These are phyloP conservation scores for Yarrowia sp. DNA, from an alignment of 805 yeast species.

Conservation along the genomic window DNA sequence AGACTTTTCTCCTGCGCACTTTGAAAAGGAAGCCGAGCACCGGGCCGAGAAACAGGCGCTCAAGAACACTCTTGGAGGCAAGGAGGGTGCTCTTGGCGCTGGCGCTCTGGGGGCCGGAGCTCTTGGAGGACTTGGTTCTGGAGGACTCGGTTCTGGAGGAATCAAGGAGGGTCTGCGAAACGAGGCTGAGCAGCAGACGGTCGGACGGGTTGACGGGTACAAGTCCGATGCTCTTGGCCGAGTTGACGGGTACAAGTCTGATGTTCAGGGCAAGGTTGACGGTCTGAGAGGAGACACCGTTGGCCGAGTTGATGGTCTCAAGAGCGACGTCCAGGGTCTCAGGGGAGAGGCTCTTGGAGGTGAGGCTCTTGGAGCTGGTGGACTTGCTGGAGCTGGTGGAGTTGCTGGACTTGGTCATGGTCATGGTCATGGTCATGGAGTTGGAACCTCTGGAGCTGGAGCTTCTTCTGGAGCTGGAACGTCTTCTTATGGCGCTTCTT, in stretches of 20 bases:
- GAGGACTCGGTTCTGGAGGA: too few relatives aligned
- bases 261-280: background rate
- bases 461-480: background rate
- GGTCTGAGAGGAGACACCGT: background rate
- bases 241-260: background rate
- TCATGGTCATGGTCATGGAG: background rate
- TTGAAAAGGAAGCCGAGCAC: constrained; percentile 3
- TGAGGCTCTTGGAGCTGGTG: background rate
- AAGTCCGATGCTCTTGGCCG: background rate
- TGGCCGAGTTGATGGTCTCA: background rate
- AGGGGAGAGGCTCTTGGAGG: background rate
- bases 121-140: background rate
- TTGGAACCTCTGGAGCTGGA: background rate
- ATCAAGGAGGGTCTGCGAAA: background rate
- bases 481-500: background rate
- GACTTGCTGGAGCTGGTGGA: background rate
- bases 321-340: background rate
- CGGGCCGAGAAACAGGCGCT: background rate
- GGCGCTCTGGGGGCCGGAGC: constrained; percentile 6
- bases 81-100: constrained; percentile 6
- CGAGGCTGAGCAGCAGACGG: constrained; percentile 1
- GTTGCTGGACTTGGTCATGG: background rate
- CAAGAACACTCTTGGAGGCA: background rate
- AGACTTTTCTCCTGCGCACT: background rate
- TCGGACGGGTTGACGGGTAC: background rate